These are phyloP conservation scores for Venturia nashicola DNA, from an alignment of 2,329 filamentous ascomycete genomes.

Conservation along the genomic window DNA sequence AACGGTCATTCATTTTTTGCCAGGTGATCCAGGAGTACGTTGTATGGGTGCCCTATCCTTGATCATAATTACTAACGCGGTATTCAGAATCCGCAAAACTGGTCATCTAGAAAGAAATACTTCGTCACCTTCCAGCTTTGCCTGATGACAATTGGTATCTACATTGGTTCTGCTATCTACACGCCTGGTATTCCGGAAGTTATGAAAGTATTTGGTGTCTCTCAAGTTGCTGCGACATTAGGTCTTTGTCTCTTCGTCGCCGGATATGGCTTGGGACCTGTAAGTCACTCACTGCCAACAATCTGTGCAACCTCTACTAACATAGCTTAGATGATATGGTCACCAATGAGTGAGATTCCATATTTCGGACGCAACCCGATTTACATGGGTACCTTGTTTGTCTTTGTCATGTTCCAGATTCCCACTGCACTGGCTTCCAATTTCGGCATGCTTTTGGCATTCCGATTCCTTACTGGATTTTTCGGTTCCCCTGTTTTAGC, in stretches of 20 bases:
- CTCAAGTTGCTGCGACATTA: conserved; percentile 14
- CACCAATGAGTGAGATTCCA: conserved; percentile 58
- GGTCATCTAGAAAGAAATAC: conserved; percentile 1
- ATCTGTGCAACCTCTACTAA: conserved; percentile 61
- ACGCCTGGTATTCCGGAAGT: conserved; percentile 10
- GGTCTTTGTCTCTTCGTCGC: conserved; percentile 16
- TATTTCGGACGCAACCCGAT: conserved; percentile 52
- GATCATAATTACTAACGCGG: background rate
- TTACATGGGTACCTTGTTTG: conserved; percentile 53
- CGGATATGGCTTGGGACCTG: conserved; percentile 55
- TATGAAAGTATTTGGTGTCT: conserved; percentile 14
- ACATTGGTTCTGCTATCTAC: conserved; percentile 11
- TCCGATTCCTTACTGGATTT: conserved; percentile 40
- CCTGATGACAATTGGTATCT: conserved; percentile 5
- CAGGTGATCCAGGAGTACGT: conserved; percentile 14
- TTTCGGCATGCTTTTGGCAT: conserved; percentile 56
- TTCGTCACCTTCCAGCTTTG: conserved; percentile 9
- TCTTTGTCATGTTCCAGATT: conserved; percentile 42
- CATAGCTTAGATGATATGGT: conserved; percentile 54
- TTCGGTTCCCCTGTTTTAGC: conserved; percentile 24
- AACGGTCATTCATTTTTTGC: conserved; percentile 9
- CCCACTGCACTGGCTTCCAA: conserved; percentile 41
- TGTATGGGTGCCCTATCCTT: too few relatives aligned
- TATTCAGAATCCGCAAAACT: conserved; percentile 10
- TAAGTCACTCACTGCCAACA: conserved; percentile 33